Evolutionary conservation across 805 yeast genomes (phyloP).

Genomic region (Starmerella riodocensis): DNA sequence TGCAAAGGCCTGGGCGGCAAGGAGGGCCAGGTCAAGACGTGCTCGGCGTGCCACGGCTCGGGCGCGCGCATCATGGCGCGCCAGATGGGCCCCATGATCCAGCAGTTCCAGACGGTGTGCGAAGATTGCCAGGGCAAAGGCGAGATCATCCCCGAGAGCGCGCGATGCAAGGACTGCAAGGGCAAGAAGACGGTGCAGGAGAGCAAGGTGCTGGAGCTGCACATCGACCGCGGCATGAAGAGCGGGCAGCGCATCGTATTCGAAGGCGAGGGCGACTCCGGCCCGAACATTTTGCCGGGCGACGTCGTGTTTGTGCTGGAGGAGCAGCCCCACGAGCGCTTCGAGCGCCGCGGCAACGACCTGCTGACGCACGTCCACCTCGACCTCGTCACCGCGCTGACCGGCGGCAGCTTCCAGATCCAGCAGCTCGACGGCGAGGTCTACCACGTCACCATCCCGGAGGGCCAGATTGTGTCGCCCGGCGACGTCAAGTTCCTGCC

Average conservation of each 20-base stretch:
- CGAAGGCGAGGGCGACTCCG: constrained; percentile 95
- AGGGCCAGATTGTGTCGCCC: constrained; percentile 90
- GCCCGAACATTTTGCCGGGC: constrained; percentile 89
- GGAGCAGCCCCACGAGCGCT: constrained; percentile 73
- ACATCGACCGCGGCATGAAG: constrained; percentile 93
- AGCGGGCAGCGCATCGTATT: constrained; percentile 85
- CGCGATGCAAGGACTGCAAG: constrained; percentile 71
- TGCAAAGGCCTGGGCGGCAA: constrained; percentile 97
- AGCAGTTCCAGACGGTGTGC: constrained; percentile 92
- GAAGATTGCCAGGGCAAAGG: constrained; percentile 87
- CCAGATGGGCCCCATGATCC: constrained; percentile 99
- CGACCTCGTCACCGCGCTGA: constrained; percentile 85
- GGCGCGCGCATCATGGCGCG: constrained; percentile 87
- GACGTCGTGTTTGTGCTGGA: constrained; percentile 87
- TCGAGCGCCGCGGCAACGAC: constrained; percentile 82
- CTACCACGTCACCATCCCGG: constrained; percentile 65
- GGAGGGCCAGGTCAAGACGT: constrained; percentile 73
- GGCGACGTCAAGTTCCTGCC: constrained; percentile 68
- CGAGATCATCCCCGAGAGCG: constrained; percentile 72
- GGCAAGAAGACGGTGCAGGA: constrained; percentile 82
- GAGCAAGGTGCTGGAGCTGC: constrained; percentile 86
- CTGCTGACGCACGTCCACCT: constrained; percentile 72
- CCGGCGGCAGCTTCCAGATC: constrained; percentile 85
- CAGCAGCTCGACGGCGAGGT: constrained; percentile 87
- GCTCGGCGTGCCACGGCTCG: constrained; percentile 77